phyloP scores from a whole-genome alignment of 495 filamentous ascomycete species.

The Neohortaea acidophila region DNA sequence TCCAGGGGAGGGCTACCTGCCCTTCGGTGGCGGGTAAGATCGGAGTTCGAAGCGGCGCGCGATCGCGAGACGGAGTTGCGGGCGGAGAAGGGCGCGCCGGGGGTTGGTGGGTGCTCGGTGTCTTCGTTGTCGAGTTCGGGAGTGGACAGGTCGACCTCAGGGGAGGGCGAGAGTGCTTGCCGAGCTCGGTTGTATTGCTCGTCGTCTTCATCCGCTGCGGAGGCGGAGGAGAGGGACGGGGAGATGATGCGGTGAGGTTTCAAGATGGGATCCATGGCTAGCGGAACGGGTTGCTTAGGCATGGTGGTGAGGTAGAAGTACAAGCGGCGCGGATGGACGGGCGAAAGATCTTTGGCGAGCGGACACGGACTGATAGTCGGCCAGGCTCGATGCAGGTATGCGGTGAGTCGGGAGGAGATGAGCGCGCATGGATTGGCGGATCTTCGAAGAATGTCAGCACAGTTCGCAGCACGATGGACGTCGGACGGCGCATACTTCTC shows the following conservation, averaged over 20 bases:
- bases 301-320: conserved; percentile 88
- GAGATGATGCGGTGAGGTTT: conserved; percentile 45
- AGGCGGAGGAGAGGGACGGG: conserved; percentile 66
- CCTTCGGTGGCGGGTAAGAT: conserved; percentile 45
- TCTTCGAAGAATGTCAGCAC: conserved; percentile 32
- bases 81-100: conserved; percentile 42
- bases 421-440: conserved; percentile 92
- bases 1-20: conserved; percentile 76
- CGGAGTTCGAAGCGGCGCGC: conserved; percentile 22
- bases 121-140: conserved; percentile 71
- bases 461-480: not conserved
- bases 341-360: conserved; percentile 78
- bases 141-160: conserved; percentile 81
- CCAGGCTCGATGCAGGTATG: conserved; percentile 83
- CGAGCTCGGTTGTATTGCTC: conserved; percentile 39
- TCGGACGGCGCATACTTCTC: conserved; percentile 51
- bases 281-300: conserved; percentile 68
- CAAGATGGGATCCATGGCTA: conserved; percentile 31
- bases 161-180: conserved; percentile 66
- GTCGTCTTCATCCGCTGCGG: conserved; percentile 54
- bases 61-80: conserved; percentile 27
- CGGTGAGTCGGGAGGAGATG: conserved; percentile 77
- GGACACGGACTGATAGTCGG: conserved; percentile 69
- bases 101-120: conserved; percentile 37
- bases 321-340: conserved; percentile 82